Evolutionary conservation across 2,329 filamentous ascomycete species (phyloP), one percentile per base, ranked within the genome.

Genomic region (Apiospora malaysiana): DNA sequence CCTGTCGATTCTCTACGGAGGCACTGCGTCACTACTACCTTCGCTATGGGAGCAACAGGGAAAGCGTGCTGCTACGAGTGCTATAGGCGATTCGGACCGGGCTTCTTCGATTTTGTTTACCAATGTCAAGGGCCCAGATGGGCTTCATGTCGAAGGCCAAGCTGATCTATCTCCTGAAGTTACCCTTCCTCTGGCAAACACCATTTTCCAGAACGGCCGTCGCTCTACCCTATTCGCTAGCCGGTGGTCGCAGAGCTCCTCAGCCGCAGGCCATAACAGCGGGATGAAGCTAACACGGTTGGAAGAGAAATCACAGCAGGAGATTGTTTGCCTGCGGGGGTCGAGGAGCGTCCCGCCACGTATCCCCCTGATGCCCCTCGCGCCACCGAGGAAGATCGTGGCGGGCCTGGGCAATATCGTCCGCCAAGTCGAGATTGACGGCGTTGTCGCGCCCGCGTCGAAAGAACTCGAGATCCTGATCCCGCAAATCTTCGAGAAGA

Each of bases 331-430:
- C 16, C 32, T 77, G 72, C 59, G 43, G 76, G 66, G 49, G 75
- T 68, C 23, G 73, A 75, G 27, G 73, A 71, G 42, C 7, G 3
- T 25, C 18, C 49, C 43, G 3, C 70, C 76, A 14, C 65, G 71
- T 14, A 67, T 83, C 0, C 85, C 91, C 0, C 81, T 95, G 3
- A 79, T 90, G 14, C 89, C 92, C 0, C 79, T 95, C 46, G 93
- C 92, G 0, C 79, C 82, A 7, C 86, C 91, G 21, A 88, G 92
- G 23, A 83, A 81, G 66, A 90, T 96, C 46, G 82, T 86, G 0
- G 87, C 88, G 47, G 90, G 90, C 46, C 89, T 95, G 76, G 94
- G 94, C 4, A 97, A 97, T 80, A 95, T 97, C 70, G 84, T 96
- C 27, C 89, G 91, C 43, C 87, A 88, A 56, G 78, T 95, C 12